A percentile compares a stretch with the other conserved stretches of the same genome.
Conservation (phyloP, 2,329 filamentous ascomycete species). For the Xylariaceae sp. region DNA sequence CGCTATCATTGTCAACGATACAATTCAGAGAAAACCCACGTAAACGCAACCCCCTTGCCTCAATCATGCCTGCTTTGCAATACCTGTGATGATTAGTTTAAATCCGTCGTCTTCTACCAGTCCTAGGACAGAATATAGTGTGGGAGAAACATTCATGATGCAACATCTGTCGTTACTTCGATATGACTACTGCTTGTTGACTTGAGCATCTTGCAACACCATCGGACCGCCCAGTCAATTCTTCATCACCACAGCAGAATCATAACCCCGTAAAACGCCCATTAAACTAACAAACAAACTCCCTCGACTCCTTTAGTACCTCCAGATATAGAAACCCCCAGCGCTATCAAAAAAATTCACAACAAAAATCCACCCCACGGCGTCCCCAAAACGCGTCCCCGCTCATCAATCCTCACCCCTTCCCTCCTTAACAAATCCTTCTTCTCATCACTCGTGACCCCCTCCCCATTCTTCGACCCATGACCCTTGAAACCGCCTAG, state of each 20-base stretch:
- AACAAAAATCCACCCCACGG: slow-evolving; percentile 41
- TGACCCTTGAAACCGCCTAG: slow-evolving; percentile 67
- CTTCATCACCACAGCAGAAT: not conserved
- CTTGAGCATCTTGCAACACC: not conserved
- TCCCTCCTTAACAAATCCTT: slow-evolving; percentile 55
- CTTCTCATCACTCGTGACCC: slow-evolving; percentile 61
- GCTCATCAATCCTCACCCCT: slow-evolving; percentile 58
- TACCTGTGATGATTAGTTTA: too few species aligned
- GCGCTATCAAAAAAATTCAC: not conserved
- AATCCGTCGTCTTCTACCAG: too few species aligned
- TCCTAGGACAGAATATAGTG: too few species aligned
- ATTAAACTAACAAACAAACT: not conserved
- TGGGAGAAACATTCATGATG: too few species aligned
- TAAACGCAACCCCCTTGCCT: too few species aligned
- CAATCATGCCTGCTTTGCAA: too few species aligned
- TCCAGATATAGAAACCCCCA: not conserved
- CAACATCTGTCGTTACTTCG: too few species aligned
- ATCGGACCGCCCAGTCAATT: not conserved
- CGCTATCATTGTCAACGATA: too few species aligned
- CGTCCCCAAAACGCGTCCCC: slow-evolving; percentile 55
- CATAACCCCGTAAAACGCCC: too few species aligned
- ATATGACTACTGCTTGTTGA: too few species aligned
- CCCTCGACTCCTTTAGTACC: not conserved
- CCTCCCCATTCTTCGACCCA: slow-evolving; percentile 56
- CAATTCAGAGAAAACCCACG: too few species aligned